Conservation (phyloP, 2,329 filamentous ascomycete genomes). For the Diaporthe eres region DNA sequence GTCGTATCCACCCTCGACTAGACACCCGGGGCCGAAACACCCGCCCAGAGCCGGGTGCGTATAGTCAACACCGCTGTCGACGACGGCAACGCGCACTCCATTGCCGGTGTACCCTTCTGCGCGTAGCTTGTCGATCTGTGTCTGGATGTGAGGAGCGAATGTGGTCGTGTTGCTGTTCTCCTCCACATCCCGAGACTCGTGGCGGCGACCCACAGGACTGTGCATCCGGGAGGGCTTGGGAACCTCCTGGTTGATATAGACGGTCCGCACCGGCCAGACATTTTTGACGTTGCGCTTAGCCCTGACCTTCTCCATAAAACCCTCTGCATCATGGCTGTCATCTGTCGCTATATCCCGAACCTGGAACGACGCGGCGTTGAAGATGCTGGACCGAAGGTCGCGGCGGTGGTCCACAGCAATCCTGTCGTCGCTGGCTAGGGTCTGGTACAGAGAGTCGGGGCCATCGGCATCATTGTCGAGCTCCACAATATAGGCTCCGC, state of each 20-base stretch:
- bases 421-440: background rate
- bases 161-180: constrained; percentile 16
- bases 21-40: constrained; percentile 55
- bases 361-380: constrained; percentile 24
- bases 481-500: constrained; percentile 25
- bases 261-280: constrained; percentile 13
- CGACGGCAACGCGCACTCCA: constrained; percentile 32
- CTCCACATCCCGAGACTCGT: background rate
- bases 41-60: constrained; percentile 57
- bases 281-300: constrained; percentile 15
- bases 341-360: constrained; percentile 2
- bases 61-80: constrained; percentile 57
- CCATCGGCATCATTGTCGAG: background rate
- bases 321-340: constrained; percentile 4
- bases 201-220: background rate
- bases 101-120: constrained; percentile 19
- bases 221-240: background rate
- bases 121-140: constrained; percentile 18
- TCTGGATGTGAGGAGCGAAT: constrained; percentile 11
- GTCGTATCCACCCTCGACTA: constrained; percentile 55
- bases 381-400: constrained; percentile 19
- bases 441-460: constrained; percentile 6
- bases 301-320: constrained; percentile 22
- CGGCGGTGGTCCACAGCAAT: constrained; percentile 20
- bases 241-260: background rate